phyloP scores from a whole-genome alignment of 495 filamentous ascomycete species.

The Aspergillus diversus region DNA sequence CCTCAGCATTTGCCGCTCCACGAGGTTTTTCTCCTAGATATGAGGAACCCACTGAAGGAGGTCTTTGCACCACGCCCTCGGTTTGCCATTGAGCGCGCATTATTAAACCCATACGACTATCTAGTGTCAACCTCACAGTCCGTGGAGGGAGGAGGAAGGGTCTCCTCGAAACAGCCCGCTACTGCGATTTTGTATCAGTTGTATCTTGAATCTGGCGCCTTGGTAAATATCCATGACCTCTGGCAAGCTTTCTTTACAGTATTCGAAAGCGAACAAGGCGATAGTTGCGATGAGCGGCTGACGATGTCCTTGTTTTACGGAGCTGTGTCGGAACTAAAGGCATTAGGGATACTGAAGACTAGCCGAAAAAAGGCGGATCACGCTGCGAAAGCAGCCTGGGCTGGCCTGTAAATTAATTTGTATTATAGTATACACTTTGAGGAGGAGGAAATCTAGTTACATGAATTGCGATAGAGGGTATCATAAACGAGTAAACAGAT shows the following conservation, averaged over 20 bases:
- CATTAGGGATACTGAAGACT: slow-evolving; percentile 83
- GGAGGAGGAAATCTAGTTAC: not conserved
- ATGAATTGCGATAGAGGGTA: slow-evolving; percentile 17
- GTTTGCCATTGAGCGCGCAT: slow-evolving; percentile 76
- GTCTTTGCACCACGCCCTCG: slow-evolving; percentile 81
- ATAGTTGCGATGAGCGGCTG: slow-evolving; percentile 51
- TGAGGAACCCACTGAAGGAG: slow-evolving; percentile 75
- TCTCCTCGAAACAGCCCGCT: slow-evolving; percentile 68
- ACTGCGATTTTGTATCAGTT: slow-evolving; percentile 86
- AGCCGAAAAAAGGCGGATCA: slow-evolving; percentile 93
- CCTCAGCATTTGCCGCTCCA: slow-evolving; percentile 70
- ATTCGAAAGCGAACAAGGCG: slow-evolving; percentile 63
- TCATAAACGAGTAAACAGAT: slow-evolving; percentile 16
- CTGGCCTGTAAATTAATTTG: slow-evolving; percentile 52
- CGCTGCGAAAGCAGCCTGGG: slow-evolving; percentile 78
- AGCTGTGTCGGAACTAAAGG: slow-evolving; percentile 79
- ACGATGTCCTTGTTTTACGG: slow-evolving; percentile 78
- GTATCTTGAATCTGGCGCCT: slow-evolving; percentile 83
- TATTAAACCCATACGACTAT: slow-evolving; percentile 83
- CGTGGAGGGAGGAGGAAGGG: slow-evolving; percentile 33
- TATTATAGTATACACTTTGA: not conserved
- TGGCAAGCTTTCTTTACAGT: slow-evolving; percentile 86
- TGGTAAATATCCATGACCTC: slow-evolving; percentile 88
- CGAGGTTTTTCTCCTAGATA: slow-evolving; percentile 85
- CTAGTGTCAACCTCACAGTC: slow-evolving; percentile 64